Base-by-base conservation (phyloP, 352 stramenopile genomes). In the Globisporangium abappressorium region DNA sequence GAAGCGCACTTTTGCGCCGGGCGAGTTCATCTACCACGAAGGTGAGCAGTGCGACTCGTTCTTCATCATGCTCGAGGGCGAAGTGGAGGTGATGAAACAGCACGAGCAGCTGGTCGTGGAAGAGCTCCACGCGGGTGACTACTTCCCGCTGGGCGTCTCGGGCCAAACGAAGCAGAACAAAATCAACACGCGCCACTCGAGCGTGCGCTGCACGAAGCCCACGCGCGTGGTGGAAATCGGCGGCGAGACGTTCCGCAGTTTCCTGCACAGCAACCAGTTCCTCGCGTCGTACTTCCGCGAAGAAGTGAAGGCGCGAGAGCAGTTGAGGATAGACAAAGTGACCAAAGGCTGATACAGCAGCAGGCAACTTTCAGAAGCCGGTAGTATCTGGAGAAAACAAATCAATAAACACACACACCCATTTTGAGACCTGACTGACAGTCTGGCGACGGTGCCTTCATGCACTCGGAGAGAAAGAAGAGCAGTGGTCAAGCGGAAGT, bases 211-310 rank as follows among this genome's bases (percentile, higher is more conserved):
- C 69, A 90, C 75, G 18, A 66, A 89, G 57, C 81, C 81, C 38
- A 87, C 83, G 14, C 84, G 81, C 51, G 80, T 94, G 28, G 79
- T 94, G 22, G 86, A 94, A 68, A 93, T 94, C 58, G 80, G 85
- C 20, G 86, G 86, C 5, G 84, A 94, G 66, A 88, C 82, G 3
- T 94, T 94, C 65, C 86, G 86, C 34, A 94, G 86, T 66, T 94
- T 94, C 54, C 72, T 94, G 33, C 82, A 85, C 55, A 94, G 86
- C 68, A 90, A 92, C 69, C 82, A 92, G 71, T 94, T 94, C 64
- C 80, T 93, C 65, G 79, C 82, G 8, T 87, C 86, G 28, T 94
- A 90, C 64, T 94, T 92, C 56, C 77, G 80, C 18, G 75, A 92
- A 33, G 80, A 93, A 53, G 82, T 93, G 38, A 89, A 90, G 71